phyloP scores from a whole-genome alignment of 768 basidiomycete species.

The Russula virescens region DNA sequence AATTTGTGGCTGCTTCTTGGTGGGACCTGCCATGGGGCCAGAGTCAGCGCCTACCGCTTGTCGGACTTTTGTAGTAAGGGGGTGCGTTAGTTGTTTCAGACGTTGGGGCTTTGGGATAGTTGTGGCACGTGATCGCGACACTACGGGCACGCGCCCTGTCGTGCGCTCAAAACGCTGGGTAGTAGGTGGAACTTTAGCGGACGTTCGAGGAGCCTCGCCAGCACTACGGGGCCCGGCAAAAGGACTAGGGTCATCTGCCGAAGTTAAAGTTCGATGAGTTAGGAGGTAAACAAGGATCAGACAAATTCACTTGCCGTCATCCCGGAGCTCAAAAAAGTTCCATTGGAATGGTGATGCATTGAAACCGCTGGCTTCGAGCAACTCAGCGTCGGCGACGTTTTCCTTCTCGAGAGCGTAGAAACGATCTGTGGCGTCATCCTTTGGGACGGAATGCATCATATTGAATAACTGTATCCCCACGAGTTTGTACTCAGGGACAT shows the following conservation, averaged over 20 bases:
- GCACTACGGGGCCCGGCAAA: neutral
- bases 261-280: neutral
- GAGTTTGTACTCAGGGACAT: constrained; percentile 44
- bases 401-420: constrained; percentile 25
- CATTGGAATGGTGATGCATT: constrained; percentile 8
- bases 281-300: neutral
- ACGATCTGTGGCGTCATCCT: constrained; percentile 33
- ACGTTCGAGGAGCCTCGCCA: neutral
- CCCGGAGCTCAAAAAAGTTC: constrained; percentile 11
- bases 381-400: constrained; percentile 6
- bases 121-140: neutral
- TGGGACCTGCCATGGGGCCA: neutral
- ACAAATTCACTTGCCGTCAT: constrained; percentile 17
- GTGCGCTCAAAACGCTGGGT: neutral
- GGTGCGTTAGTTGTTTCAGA: neutral
- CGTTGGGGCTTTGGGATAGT: neutral
- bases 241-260: constrained; percentile 9
- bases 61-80: neutral
- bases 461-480: constrained; percentile 37
- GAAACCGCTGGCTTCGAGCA: constrained; percentile 19
- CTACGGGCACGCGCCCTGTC: neutral
- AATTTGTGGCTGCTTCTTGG: neutral
- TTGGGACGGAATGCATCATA: constrained; percentile 33
- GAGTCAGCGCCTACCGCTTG: neutral
- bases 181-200: neutral